phyloP scores from a whole-genome alignment of 805 yeast genomes.

The Clavispora santaluciae region DNA sequence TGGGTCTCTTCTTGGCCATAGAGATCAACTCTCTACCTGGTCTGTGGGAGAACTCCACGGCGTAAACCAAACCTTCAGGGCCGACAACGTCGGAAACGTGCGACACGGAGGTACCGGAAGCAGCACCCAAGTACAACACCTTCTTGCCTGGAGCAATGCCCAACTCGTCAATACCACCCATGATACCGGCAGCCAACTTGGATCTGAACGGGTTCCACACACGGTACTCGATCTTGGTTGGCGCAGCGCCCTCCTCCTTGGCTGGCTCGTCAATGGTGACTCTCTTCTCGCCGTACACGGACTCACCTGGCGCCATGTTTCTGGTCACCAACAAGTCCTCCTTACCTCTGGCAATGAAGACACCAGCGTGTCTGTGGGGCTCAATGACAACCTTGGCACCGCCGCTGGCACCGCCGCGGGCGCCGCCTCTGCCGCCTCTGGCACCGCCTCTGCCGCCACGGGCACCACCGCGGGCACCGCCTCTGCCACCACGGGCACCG shows the following conservation, averaged over 20 bases:
- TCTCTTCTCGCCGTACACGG: constrained; percentile 98
- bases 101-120: constrained; percentile 98
- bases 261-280: constrained; percentile 90
- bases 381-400: constrained; percentile 97
- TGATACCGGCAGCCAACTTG: constrained; percentile 98
- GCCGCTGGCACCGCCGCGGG: constrained; percentile 77
- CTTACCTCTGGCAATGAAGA: constrained; percentile 98
- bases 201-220: constrained; percentile 99
- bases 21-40: constrained; percentile 99
- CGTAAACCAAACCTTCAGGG: constrained; percentile 98
- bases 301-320: constrained; percentile 97
- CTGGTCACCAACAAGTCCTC: constrained; percentile 97
- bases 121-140: constrained; percentile 97
- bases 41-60: constrained; percentile 99
- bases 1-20: constrained; percentile 99
- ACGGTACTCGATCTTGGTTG: constrained; percentile 96
- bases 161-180: constrained; percentile 98
- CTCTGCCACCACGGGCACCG: constrained; percentile 44
- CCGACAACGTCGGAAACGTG: constrained; percentile 98
- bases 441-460: constrained; percentile 33
- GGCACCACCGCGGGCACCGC: constrained; percentile 29
- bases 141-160: constrained; percentile 98
- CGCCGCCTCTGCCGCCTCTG: constrained; percentile 53
- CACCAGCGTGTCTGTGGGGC: constrained; percentile 99
- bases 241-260: constrained; percentile 78